Evolutionary conservation across 495 filamentous ascomycete genomes (phyloP).

Genomic region (Penicillium bovifimosum): DNA sequence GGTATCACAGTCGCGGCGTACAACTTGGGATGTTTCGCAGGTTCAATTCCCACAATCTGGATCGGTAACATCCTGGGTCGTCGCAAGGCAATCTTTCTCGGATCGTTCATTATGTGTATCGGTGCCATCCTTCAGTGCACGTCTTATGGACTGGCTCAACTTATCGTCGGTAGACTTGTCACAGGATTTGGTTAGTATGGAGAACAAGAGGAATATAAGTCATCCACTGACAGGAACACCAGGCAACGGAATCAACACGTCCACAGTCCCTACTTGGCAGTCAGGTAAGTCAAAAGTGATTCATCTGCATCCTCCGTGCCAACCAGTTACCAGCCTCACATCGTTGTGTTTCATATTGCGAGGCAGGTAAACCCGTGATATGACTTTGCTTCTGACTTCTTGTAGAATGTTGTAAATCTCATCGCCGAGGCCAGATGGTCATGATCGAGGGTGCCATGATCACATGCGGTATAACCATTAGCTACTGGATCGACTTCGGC

Average conservation of each 20-base stretch:
- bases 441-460: conserved; percentile 75
- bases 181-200: conserved; percentile 49
- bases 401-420: conserved; percentile 62
- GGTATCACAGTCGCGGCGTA: conserved; percentile 62
- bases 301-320: neutral
- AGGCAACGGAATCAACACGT: conserved; percentile 57
- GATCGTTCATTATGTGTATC: conserved; percentile 55
- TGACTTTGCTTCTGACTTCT: neutral
- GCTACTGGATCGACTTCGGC: conserved; percentile 73
- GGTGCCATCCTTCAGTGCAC: conserved; percentile 56
- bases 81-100: conserved; percentile 51
- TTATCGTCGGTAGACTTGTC: conserved; percentile 60
- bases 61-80: conserved; percentile 55
- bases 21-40: conserved; percentile 60
- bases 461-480: conserved; percentile 64
- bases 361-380: too few species aligned
- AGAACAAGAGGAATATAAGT: too few species aligned
- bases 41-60: conserved; percentile 53
- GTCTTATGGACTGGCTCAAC: conserved; percentile 56
- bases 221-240: neutral
- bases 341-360: neutral
- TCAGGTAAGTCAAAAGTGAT: conserved; percentile 29
- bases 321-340: neutral
- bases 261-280: conserved; percentile 72
- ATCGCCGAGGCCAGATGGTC: conserved; percentile 68